These are phyloP conservation scores for Botryotinia convoluta DNA, from an alignment of 2,329 filamentous ascomycete species.

Conservation along the genomic window DNA sequence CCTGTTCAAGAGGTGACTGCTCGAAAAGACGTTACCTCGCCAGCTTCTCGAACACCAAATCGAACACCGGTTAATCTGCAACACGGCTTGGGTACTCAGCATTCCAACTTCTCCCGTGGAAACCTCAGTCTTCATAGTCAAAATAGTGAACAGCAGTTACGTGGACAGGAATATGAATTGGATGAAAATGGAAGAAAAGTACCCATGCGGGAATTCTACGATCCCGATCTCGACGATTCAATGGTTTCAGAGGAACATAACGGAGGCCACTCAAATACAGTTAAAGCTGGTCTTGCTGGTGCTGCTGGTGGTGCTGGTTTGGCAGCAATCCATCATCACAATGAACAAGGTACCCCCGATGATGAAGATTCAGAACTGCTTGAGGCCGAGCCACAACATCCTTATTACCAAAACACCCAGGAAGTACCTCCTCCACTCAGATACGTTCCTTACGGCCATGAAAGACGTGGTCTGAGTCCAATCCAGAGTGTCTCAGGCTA, in stretches of 20 bases:
- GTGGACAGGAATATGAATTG: slow-evolving; percentile 37
- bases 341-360: slow-evolving; percentile 25
- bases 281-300: slow-evolving; percentile 33
- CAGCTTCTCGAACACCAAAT: slow-evolving; percentile 60
- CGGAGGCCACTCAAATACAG: slow-evolving; percentile 29
- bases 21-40: slow-evolving; percentile 55
- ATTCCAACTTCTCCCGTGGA: slow-evolving; percentile 47
- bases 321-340: slow-evolving; percentile 42
- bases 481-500: slow-evolving; percentile 92
- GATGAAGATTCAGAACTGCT: slow-evolving; percentile 32
- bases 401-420: slow-evolving; percentile 44
- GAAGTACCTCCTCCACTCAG: slow-evolving; percentile 62
- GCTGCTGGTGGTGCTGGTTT: slow-evolving; percentile 40
- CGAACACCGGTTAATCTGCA: slow-evolving; percentile 57
- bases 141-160: slow-evolving; percentile 47
- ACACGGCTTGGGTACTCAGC: slow-evolving; percentile 62
- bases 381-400: slow-evolving; percentile 18
- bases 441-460: slow-evolving; percentile 66
- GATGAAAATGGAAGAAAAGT: slow-evolving; percentile 39
- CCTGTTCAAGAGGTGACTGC: slow-evolving; percentile 60
- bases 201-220: slow-evolving; percentile 30
- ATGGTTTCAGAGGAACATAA: slow-evolving; percentile 37
- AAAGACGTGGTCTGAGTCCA: slow-evolving; percentile 74
- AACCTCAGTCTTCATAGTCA: slow-evolving; percentile 47
- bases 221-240: slow-evolving; percentile 31